These are phyloP conservation scores for Malassezia restricta DNA, from an alignment of 1,284 basidiomycete species.

Conservation along the genomic window DNA sequence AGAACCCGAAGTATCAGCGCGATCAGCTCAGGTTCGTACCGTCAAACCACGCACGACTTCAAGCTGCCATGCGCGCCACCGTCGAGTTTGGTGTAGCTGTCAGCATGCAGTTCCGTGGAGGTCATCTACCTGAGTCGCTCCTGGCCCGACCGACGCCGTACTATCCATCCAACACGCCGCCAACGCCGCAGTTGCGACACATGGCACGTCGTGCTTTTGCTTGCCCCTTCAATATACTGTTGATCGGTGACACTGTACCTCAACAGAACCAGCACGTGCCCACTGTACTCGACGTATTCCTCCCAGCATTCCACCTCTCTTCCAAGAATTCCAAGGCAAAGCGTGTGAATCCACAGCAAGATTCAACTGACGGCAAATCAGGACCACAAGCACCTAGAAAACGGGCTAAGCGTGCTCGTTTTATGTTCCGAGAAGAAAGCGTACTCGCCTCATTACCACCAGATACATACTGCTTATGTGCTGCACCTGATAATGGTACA, in stretches of 20 bases:
- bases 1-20: constrained; percentile 20
- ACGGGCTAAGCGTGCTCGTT: constrained; percentile 41
- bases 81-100: constrained; percentile 17
- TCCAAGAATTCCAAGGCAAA: not conserved
- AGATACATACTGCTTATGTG: constrained; percentile 40
- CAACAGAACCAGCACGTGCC: constrained; percentile 5
- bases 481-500: constrained; percentile 28
- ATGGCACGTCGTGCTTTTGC: constrained; percentile 24
- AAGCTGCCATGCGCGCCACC: constrained; percentile 13
- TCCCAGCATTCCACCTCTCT: constrained; percentile 2
- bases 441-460: constrained; percentile 16
- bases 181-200: constrained; percentile 16
- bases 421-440: constrained; percentile 41
- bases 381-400: constrained; percentile 11
- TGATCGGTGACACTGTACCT: constrained; percentile 18
- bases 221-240: constrained; percentile 27
- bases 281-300: constrained; percentile 7
- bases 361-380: constrained; percentile 11
- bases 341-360: not conserved
- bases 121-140: not conserved
- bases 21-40: constrained; percentile 18
- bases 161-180: not conserved
- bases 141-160: not conserved
- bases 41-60: constrained; percentile 6
- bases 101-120: constrained; percentile 13